Evolutionary conservation across 2,329 filamentous ascomycete genomes (phyloP), one percentile per base, ranked within the genome.

Genomic region (Talaromyces sp.): DNA sequence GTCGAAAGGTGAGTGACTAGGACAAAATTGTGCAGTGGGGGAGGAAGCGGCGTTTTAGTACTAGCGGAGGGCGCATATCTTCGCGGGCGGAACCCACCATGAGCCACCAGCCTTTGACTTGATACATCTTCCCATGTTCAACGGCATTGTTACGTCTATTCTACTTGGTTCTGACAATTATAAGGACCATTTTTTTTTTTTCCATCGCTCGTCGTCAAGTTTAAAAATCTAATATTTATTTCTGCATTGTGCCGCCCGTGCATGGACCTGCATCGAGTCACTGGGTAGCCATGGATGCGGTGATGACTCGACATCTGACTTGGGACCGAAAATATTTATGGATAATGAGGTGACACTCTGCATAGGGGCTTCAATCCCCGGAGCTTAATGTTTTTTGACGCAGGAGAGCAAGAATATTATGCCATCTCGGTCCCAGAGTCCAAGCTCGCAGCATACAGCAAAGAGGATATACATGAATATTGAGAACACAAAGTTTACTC

Each of bases 11-110:
- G 43, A 21, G n/a, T 24, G 8, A 46, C 55, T 61, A 61, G 57
- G 55, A 58, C 57, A 61, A 61, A 61, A 58, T 61, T 61, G 59
- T 61, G 59, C 57, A 61, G 59, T 61, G 59, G 59, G 59, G 59
- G 54, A 31, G 59, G 54, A 19, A 27, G 48, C 48, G 24, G 48
- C 27, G 48, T 29, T 52, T 46, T 46, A 17, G 43, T 46, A 24
- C 43, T 46, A 46, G 43, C 43, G 43, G 43, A 46, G n/a, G 43
- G n/a, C 19, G 43, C 14, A 43, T 43, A 19, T 19, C 43, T 21
- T 12, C 21, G 17, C 3, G 8, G 41, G 41, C 43, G 43, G 43
- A 24, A 24, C 43, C 43, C 43, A 24, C 21, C 43, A 19, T 46
- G 43, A 46, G 14, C 11, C 43, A 46, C n/a, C 41, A 17, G 19